phyloP scores from a whole-genome alignment of 2,329 filamentous ascomycete species.

The Penicillium sp. region DNA sequence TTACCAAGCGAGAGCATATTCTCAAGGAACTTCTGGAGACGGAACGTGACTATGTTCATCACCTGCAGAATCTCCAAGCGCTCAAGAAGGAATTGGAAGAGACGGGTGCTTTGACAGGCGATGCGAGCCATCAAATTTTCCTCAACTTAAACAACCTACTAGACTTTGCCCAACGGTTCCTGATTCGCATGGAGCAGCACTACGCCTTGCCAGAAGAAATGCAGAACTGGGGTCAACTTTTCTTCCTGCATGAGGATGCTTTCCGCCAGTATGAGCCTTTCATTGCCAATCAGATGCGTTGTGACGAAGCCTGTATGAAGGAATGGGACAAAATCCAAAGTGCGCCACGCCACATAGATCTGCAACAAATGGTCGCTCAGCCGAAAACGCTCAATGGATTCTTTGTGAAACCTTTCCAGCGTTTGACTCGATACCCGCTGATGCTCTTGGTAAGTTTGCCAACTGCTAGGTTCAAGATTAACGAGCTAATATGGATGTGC shows the following conservation, averaged over 20 bases:
- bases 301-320: conserved; percentile 76
- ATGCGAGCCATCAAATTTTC: conserved; percentile 91
- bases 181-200: conserved; percentile 93
- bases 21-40: conserved; percentile 90
- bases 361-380: conserved; percentile 75
- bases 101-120: conserved; percentile 81
- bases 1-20: conserved; percentile 79
- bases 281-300: conserved; percentile 92
- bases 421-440: conserved; percentile 89
- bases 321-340: conserved; percentile 83
- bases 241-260: conserved; percentile 76
- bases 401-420: conserved; percentile 92
- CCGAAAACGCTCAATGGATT: conserved; percentile 89
- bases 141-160: conserved; percentile 92
- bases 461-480: background rate
- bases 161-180: conserved; percentile 90
- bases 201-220: conserved; percentile 73
- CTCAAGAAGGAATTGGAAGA: conserved; percentile 88
- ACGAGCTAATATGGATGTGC: background rate
- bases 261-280: conserved; percentile 96
- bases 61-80: conserved; percentile 88
- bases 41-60: conserved; percentile 96
- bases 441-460: conserved; percentile 67
- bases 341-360: conserved; percentile 63
- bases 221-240: conserved; percentile 95